Conservation (phyloP, 805 yeast species). For the Metschnikowia chrysomelidarum region DNA sequence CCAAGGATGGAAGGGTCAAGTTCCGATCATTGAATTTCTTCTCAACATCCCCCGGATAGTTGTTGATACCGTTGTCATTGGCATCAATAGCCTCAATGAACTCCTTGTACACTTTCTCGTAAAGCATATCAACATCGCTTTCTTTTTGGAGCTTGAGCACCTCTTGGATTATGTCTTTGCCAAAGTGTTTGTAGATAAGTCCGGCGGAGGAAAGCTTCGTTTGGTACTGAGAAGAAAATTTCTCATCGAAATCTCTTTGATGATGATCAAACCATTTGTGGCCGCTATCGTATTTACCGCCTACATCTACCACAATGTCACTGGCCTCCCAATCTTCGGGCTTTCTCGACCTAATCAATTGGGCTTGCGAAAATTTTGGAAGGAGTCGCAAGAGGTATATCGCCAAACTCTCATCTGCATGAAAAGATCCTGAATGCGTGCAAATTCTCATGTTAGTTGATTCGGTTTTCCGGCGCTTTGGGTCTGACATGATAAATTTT, state of each 20-base stretch:
- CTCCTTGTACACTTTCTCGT: slow-evolving; percentile 75
- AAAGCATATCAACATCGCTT: slow-evolving; percentile 55
- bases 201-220: slow-evolving; percentile 96
- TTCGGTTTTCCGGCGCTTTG: slow-evolving; percentile 20
- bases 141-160: slow-evolving; percentile 42
- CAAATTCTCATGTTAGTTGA: slow-evolving; percentile 56
- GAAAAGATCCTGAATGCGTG: slow-evolving; percentile 92
- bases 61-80: slow-evolving; percentile 88
- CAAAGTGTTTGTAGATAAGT: slow-evolving; percentile 82
- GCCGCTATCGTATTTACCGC: slow-evolving; percentile 80
- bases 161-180: slow-evolving; percentile 62
- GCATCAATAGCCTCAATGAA: slow-evolving; percentile 94
- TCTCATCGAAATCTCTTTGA: slow-evolving; percentile 84
- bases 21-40: slow-evolving; percentile 70
- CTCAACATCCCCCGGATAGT: slow-evolving; percentile 53
- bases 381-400: slow-evolving; percentile 77
- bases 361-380: slow-evolving; percentile 65
- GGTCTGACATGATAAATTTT: slow-evolving; percentile 19
- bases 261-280: slow-evolving; percentile 91
- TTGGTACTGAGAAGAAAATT: slow-evolving; percentile 57
- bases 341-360: slow-evolving; percentile 78
- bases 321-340: slow-evolving; percentile 79
- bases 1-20: slow-evolving; percentile 74
- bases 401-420: slow-evolving; percentile 95
- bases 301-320: slow-evolving; percentile 93